phyloP scores from a whole-genome alignment of 2,329 filamentous ascomycete species.

The Aureobasidium zeae region DNA sequence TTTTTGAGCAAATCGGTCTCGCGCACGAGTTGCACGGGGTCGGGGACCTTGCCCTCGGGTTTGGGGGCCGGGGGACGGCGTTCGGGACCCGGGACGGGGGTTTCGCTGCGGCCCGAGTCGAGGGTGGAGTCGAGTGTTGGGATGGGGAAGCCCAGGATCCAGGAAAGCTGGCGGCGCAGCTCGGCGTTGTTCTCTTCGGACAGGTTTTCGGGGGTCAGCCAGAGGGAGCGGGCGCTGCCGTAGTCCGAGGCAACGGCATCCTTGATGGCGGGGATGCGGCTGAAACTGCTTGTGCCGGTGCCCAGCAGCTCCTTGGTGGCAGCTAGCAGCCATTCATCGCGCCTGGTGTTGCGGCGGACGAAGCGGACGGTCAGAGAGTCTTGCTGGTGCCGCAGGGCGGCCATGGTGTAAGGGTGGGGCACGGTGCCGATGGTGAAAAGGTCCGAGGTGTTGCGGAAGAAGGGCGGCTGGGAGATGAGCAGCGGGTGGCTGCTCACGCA shows the following conservation, averaged over 20 bases:
- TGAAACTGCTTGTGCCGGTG: slow-evolving; percentile 50
- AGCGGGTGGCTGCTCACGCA: slow-evolving; percentile 59
- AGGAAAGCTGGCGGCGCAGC: slow-evolving; percentile 53
- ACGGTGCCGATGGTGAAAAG: slow-evolving; percentile 78
- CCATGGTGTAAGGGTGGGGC: slow-evolving; percentile 82
- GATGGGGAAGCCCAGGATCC: slow-evolving; percentile 79
- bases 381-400: slow-evolving; percentile 51
- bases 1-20: slow-evolving; percentile 50
- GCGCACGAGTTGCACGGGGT: slow-evolving; percentile 43
- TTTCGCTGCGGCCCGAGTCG: slow-evolving; percentile 46
- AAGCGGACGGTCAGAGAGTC: slow-evolving; percentile 33
- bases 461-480: slow-evolving; percentile 55
- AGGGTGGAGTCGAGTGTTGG: slow-evolving; percentile 45
- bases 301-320: slow-evolving; percentile 63
- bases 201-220: slow-evolving; percentile 61
- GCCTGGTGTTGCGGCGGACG: slow-evolving; percentile 50
- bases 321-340: slow-evolving; percentile 69
- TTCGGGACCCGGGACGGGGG: slow-evolving; percentile 51
- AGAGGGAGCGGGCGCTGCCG: slow-evolving; percentile 58
- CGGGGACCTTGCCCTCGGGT: slow-evolving; percentile 43
- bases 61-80: slow-evolving; percentile 39
- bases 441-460: slow-evolving; percentile 61
- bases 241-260: slow-evolving; percentile 65
- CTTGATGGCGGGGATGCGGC: slow-evolving; percentile 67
- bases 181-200: slow-evolving; percentile 8